These are phyloP conservation scores for Prunus dulcis DNA, from an alignment of 306 rosid species.

Conservation along the genomic window DNA sequence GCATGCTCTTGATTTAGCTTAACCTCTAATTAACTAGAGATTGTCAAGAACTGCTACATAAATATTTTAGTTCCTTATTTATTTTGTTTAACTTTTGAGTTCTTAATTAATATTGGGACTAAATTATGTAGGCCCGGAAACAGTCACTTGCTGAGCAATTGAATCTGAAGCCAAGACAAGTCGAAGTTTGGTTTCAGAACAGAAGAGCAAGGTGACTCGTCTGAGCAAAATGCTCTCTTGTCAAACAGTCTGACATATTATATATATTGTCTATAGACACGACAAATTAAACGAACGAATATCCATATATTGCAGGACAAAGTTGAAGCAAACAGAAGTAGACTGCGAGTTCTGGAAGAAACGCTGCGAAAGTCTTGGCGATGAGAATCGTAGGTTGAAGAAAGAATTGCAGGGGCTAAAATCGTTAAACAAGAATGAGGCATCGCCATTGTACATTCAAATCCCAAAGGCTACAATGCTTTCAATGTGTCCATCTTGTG, in stretches of 20 bases:
- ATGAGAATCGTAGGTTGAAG: slow-evolving; percentile 73
- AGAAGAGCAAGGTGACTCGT: slow-evolving; percentile 73
- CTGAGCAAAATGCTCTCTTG: not conserved
- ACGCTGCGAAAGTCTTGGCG: slow-evolving; percentile 54
- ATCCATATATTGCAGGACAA: slow-evolving; percentile 50
- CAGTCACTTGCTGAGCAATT: slow-evolving; percentile 62
- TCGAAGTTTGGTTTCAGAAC: slow-evolving; percentile 97
- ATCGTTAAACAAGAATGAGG: slow-evolving; percentile 12
- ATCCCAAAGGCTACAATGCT: slow-evolving; percentile 36
- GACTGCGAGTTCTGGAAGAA: slow-evolving; percentile 75
- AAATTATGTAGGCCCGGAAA: slow-evolving; percentile 58
- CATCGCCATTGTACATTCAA: slow-evolving; percentile 31
- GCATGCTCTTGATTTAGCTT: not conserved
- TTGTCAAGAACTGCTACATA: not conserved
- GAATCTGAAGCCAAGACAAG: slow-evolving; percentile 75
- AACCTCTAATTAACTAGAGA: no score
- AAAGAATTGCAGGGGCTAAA: slow-evolving; percentile 62
- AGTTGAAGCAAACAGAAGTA: slow-evolving; percentile 78
- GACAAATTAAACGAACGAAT: not conserved
- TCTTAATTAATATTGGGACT: slow-evolving; percentile 4
- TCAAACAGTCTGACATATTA: not conserved
- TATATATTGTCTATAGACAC: not conserved
- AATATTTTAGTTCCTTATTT: not conserved
- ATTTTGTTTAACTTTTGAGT: not conserved
- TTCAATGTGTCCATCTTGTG: slow-evolving; percentile 3